Evolutionary conservation across 225 moss, liverwort and hornwort species (phyloP), one percentile per base, ranked within the genome.

Genomic region (Anthoceros angustus): DNA sequence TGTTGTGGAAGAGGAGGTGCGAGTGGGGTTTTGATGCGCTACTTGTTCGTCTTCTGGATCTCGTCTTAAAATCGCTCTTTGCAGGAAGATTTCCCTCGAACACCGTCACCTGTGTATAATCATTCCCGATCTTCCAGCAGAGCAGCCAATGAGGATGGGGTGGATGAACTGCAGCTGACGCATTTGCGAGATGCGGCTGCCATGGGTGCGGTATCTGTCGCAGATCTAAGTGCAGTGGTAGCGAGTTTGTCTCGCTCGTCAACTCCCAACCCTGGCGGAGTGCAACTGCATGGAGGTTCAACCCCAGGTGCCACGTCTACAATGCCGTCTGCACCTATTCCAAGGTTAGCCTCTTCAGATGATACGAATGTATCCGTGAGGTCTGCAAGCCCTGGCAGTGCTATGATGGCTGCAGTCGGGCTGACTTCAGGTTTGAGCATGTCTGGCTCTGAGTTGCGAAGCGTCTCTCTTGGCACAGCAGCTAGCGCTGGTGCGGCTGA

Each of bases 21-120:
- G n/a, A n/a, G n/a, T n/a, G n/a, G n/a, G n/a, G 87, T 90, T 75
- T 95, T 91, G 10, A 88, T 88, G 0, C 78, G 91, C 24, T 20
- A 15, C 14, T 15, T 88, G 86, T 0, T 90, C 94, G 0, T 95
- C 90, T 43, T 86, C 88, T 20, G 94, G 88, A 10, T 88, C 86
- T 65, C 86, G 86, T 65, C 76, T 80, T 69, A 66, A 78, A 21
- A 50, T 76, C 14, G 84, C 81, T 0, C 80, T 42, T 42, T 66
- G 66, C 68, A 69, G 60, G 60, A 69, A 23, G 68, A 69, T 45
- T 69, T 69, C 40, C 60, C 60, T 39, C 50, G 50, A 32, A 69
- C 68, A 25, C 68, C 68, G 15, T 69, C 68, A 60, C 60, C 55
- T 21, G 68, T 69, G 6, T 69, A 69, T 39, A 25, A 60, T 12